A percentile compares a stretch with the other conserved stretches of the same genome.
phyloP scores from a whole-genome alignment of 352 stramenopile species.

The Phytophthora constricta region DNA sequence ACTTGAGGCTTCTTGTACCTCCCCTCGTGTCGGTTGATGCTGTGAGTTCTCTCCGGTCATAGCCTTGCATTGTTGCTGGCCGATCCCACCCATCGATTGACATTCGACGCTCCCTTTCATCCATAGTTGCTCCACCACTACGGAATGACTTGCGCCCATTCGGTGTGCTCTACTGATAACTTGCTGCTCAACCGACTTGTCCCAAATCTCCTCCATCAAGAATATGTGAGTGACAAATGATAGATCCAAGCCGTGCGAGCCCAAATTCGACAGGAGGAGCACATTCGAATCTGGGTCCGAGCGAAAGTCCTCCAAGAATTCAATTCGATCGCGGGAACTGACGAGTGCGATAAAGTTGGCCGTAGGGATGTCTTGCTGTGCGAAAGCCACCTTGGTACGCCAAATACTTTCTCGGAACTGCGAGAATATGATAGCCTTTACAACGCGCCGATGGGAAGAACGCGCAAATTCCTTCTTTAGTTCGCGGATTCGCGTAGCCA shows the following conservation, averaged over 20 bases:
- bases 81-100: slow-evolving; percentile 35
- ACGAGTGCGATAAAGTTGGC: slow-evolving; percentile 64
- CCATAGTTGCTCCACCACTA: slow-evolving; percentile 93
- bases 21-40: slow-evolving; percentile 22
- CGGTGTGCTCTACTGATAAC: slow-evolving; percentile 95
- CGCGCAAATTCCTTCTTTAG: slow-evolving; percentile 46
- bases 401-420: slow-evolving; percentile 77
- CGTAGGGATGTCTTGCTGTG: slow-evolving; percentile 58
- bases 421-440: slow-evolving; percentile 82
- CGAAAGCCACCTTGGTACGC: slow-evolving; percentile 60
- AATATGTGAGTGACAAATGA: slow-evolving; percentile 99
- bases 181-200: slow-evolving; percentile 94
- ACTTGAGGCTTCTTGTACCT: slow-evolving; percentile 24
- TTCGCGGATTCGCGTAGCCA: slow-evolving; percentile 53
- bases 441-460: slow-evolving; percentile 9
- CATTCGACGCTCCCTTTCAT: slow-evolving; percentile 84
- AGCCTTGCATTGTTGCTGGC: neutral
- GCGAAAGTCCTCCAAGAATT: slow-evolving; percentile 54
- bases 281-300: slow-evolving; percentile 74
- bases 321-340: slow-evolving; percentile 38
- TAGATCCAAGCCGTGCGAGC: slow-evolving; percentile 94
- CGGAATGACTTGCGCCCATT: slow-evolving; percentile 91
- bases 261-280: slow-evolving; percentile 93
- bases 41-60: slow-evolving; percentile 7
- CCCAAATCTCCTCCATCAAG: slow-evolving; percentile 95